Conservation (phyloP, 176 grass and related monocot species). For the Oryza nivara region DNA sequence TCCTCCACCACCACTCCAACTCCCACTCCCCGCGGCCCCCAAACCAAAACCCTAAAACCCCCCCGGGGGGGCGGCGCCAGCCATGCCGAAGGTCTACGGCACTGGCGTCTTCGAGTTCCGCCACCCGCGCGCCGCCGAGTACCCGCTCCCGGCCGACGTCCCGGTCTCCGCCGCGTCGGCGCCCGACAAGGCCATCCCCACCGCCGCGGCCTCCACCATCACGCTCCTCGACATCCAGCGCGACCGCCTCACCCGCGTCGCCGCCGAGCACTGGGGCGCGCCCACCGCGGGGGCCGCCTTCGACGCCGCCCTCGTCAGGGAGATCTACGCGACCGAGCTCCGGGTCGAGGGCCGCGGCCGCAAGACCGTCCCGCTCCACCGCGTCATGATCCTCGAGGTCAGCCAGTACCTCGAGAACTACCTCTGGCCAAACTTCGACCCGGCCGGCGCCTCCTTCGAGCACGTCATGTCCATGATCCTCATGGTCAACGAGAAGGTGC, state of each 20-base stretch:
- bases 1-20: neutral
- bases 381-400: slow-evolving; percentile 99
- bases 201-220: slow-evolving; percentile 34
- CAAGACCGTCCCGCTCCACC: slow-evolving; percentile 81
- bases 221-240: slow-evolving; percentile 92
- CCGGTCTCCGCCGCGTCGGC: neutral
- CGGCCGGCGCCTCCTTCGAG: slow-evolving; percentile 66
- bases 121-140: slow-evolving; percentile 85
- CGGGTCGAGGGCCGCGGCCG: slow-evolving; percentile 56
- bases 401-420: slow-evolving; percentile 99
- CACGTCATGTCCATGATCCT: slow-evolving; percentile 95
- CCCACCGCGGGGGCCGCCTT: slow-evolving; percentile 43
- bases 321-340: slow-evolving; percentile 82
- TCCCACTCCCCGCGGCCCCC: neutral
- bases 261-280: slow-evolving; percentile 68
- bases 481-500: slow-evolving; percentile 98
- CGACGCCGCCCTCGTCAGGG: slow-evolving; percentile 74
- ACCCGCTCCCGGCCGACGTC: slow-evolving; percentile 52
- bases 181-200: slow-evolving; percentile 44
- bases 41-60: slow-evolving; percentile 13
- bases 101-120: slow-evolving; percentile 94
- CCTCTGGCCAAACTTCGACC: slow-evolving; percentile 94
- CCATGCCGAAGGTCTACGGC: slow-evolving; percentile 97
- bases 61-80: neutral
- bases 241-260: slow-evolving; percentile 80